Percentiles rank a stretch among this genome's conserved stretches.
Conservation (phyloP, 192 early-diverging fungal species). For the Podochytrium sp. region DNA sequence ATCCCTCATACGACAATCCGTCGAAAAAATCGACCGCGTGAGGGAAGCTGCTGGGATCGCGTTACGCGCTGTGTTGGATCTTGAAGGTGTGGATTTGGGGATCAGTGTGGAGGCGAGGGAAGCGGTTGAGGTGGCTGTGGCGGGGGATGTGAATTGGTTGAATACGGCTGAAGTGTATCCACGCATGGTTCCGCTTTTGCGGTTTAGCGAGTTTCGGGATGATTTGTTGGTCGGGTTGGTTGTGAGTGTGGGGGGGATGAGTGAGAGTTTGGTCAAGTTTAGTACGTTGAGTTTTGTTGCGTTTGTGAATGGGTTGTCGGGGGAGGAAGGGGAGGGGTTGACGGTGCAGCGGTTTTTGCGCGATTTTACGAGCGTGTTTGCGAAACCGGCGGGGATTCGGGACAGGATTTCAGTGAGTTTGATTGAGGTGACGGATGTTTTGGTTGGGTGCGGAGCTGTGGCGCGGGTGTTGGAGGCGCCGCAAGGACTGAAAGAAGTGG, state of each 20-base stretch:
- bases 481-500: constrained; percentile 12
- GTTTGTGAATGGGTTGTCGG: constrained; percentile 55
- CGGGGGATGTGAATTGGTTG: constrained; percentile 58
- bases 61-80: constrained; percentile 42
- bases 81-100: constrained; percentile 28
- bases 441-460: constrained; percentile 60
- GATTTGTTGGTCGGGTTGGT: constrained; percentile 71
- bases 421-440: constrained; percentile 69
- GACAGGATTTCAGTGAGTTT: constrained; percentile 71
- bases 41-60: constrained; percentile 72
- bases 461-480: constrained; percentile 23
- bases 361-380: constrained; percentile 10
- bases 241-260: constrained; percentile 77
- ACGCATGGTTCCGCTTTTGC: constrained; percentile 59
- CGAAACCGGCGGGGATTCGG: constrained; percentile 49
- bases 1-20: constrained; percentile 72
- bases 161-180: constrained; percentile 68
- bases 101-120: constrained; percentile 17
- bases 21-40: constrained; percentile 92
- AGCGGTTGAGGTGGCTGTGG: constrained; percentile 12
- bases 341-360: constrained; percentile 8
- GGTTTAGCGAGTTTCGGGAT: constrained; percentile 56
- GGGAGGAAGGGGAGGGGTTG: neutral
- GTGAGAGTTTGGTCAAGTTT: constrained; percentile 75
- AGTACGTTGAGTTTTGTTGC: constrained; percentile 67